Base-by-base conservation (phyloP, 257 asterid species). In the Coffea canephora region DNA sequence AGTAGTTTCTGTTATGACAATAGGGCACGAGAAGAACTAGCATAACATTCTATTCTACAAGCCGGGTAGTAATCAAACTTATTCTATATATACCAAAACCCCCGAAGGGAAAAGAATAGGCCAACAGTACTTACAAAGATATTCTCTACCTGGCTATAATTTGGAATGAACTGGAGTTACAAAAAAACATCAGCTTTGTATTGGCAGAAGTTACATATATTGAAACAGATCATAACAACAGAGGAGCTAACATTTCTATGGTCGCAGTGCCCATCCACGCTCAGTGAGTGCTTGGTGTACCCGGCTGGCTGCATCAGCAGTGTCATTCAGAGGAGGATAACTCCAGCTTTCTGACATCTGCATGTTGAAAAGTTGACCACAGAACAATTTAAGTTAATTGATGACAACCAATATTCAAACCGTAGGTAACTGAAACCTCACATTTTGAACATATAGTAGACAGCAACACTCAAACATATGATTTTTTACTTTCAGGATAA, bases 291-390 rank as follows among this genome's bases (percentile, higher is more conserved):
- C 96, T 88, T 87, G 89, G 65, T 78, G 97, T 77, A 96, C 98
- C 79, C 83, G 92, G 54, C 62, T 89, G 61, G 97, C 98, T 67
- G 97, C 99, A 77, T 87, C 95, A 67, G 93, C 88, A 46, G 95
- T 90, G 78, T 96, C 99, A 50, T 87, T 92, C n/a, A 96, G 78
- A 36, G 99, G 99, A 82, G 98, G 99, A 85, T 94, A 96, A 81
- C 99, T 90, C 99, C 99, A 94, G 87, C 87, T 88, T 73, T 92
- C 97, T 23, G 98, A 91, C 95, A 94, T 92, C 99, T 94, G 94
- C 52, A 70, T 31, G 39, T 34, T 15, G 57, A 61, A 23, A 25
- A 57, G n/a, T 39, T 49, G 11, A 7, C 21, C 31, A 27, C 2
- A 13, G 27, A 36, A 45, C 18, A 71, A 10, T 27, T 9, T 41